Evolutionary conservation across 345 rosid genomes (phyloP).

Genomic region (Populus euphratica): DNA sequence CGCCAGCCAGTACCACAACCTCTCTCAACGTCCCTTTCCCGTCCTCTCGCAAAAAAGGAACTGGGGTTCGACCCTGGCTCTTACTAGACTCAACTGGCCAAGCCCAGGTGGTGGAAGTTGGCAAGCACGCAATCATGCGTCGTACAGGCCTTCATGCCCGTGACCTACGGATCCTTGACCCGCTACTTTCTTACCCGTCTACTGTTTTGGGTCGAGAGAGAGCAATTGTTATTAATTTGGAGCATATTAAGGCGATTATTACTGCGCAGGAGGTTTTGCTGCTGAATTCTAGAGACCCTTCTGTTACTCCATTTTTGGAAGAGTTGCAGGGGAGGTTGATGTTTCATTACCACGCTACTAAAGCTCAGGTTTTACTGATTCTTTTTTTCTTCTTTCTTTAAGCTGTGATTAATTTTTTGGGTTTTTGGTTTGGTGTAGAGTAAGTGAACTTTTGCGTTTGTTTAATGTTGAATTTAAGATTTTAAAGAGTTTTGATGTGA

Average conservation of each 20-base stretch:
- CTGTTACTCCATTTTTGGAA: conserved; percentile 66
- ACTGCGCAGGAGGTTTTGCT: conserved; percentile 82
- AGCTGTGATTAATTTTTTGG: conserved; percentile 6
- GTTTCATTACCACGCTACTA: conserved; percentile 59
- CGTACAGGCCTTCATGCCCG: conserved; percentile 87
- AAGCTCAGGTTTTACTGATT: conserved; percentile 49
- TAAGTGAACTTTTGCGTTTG: neutral
- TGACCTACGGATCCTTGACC: conserved; percentile 90
- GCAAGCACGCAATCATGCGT: conserved; percentile 88
- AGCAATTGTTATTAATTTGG: conserved; percentile 85
- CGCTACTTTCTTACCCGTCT: conserved; percentile 84
- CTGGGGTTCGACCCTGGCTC: conserved; percentile 70
- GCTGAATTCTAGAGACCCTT: conserved; percentile 79
- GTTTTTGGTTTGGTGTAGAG: neutral
- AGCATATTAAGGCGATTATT: conserved; percentile 90
- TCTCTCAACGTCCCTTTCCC: neutral
- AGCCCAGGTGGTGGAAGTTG: conserved; percentile 52
- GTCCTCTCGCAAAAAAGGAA: conserved; percentile 53
- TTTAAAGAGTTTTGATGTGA: too few species aligned
- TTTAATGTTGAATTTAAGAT: neutral
- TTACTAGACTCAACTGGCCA: conserved; percentile 56
- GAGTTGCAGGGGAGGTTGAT: conserved; percentile 63
- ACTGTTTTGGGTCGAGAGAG: conserved; percentile 80
- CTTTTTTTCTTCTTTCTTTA: neutral
- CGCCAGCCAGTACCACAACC: neutral